Conservation (phyloP, 805 yeast species). For the Candida broadrunensis region DNA sequence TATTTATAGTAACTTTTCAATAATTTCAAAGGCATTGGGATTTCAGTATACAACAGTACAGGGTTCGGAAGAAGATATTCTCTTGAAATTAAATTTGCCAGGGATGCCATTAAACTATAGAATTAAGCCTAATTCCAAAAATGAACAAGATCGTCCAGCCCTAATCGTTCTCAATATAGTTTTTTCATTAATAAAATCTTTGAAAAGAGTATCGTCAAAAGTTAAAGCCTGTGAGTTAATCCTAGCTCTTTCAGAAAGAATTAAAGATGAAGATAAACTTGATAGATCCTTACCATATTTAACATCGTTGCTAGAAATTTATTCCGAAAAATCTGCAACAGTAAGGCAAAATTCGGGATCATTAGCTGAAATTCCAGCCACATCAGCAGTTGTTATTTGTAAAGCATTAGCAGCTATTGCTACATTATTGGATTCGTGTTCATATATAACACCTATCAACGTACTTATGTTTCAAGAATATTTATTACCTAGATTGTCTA, state of each 20-base stretch:
- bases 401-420: constrained; percentile 64
- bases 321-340: constrained; percentile 12
- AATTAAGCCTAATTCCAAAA: constrained; percentile 8
- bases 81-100: constrained; percentile 41
- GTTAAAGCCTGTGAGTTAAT: constrained; percentile 74
- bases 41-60: constrained; percentile 14
- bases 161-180: constrained; percentile 57
- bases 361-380: not conserved
- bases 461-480: constrained; percentile 78
- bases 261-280: constrained; percentile 79
- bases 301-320: constrained; percentile 68
- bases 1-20: constrained; percentile 57
- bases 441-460: constrained; percentile 69
- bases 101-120: constrained; percentile 46
- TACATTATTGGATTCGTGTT: constrained; percentile 63
- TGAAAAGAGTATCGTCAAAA: constrained; percentile 57
- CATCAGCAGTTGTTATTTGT: constrained; percentile 59
- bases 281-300: constrained; percentile 85
- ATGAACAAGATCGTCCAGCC: constrained; percentile 43
- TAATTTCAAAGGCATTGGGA: constrained; percentile 25
- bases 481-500: constrained; percentile 51
- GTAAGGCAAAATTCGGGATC: not conserved
- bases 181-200: constrained; percentile 58
- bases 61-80: not conserved
- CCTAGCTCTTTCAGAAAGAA: constrained; percentile 68